These are phyloP conservation scores for Mortierella sp. DNA, from an alignment of 371 early-diverging fungal species.

Conservation along the genomic window DNA sequence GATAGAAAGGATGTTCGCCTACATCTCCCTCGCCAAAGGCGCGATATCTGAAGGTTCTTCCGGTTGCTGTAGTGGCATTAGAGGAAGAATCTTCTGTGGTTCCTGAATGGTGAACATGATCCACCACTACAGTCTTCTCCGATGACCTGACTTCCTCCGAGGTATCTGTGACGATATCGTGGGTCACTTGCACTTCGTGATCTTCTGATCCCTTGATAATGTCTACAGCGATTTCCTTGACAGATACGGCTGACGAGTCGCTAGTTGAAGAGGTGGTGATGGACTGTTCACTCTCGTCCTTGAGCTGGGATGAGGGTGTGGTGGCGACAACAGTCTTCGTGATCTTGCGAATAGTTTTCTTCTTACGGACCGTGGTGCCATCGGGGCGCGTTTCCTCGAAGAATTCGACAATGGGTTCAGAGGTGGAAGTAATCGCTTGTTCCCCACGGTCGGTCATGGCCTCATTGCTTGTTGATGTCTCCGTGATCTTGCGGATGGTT, in stretches of 20 bases:
- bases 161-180: background rate
- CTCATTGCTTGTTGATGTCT: too few relatives aligned
- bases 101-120: background rate
- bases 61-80: background rate
- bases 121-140: conserved; percentile 2
- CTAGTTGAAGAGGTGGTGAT: background rate
- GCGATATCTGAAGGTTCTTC: conserved; percentile 12
- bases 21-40: conserved; percentile 23
- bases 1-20: conserved; percentile 34
- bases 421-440: conserved; percentile 22
- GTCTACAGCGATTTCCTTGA: background rate
- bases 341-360: conserved; percentile 39
- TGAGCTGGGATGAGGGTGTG: conserved; percentile 14
- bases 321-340: conserved; percentile 27
- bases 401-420: conserved; percentile 29
- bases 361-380: conserved; percentile 34
- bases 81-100: background rate
- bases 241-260: background rate
- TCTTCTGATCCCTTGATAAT: background rate
- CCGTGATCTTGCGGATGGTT: conserved; percentile 43
- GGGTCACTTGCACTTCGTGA: background rate
- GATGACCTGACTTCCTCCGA: background rate
- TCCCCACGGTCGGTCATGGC: conserved; percentile 36
- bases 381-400: conserved; percentile 37
- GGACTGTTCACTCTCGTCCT: background rate